Percentiles rank a stretch among this genome's conserved stretches.
Evolutionary conservation across 495 filamentous ascomycete species (phyloP).

Genomic region (Hypoxylon fuscum): DNA sequence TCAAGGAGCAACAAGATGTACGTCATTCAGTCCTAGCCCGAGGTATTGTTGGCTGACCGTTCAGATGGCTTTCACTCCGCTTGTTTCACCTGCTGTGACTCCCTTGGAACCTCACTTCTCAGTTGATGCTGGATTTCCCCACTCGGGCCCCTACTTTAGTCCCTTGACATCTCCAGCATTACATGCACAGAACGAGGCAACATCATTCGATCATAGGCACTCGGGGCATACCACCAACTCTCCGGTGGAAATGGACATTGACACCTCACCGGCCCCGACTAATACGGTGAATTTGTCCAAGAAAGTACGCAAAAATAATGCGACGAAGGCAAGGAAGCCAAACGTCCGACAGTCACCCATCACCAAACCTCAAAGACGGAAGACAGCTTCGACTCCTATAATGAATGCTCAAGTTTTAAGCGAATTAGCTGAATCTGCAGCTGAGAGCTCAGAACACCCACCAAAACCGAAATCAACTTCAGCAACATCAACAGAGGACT

Average conservation of each 20-base stretch:
- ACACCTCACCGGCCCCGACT: slow-evolving; percentile 48
- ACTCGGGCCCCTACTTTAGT: slow-evolving; percentile 91
- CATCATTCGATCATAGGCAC: slow-evolving; percentile 54
- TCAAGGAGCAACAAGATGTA: slow-evolving; percentile 84
- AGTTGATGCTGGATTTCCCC: slow-evolving; percentile 78
- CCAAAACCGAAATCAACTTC: slow-evolving; percentile 45
- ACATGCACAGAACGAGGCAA: slow-evolving; percentile 74
- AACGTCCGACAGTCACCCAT: slow-evolving; percentile 83
- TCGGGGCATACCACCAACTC: slow-evolving; percentile 51
- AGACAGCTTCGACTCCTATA: slow-evolving; percentile 62
- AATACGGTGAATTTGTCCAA: slow-evolving; percentile 53
- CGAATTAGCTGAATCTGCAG: slow-evolving; percentile 56
- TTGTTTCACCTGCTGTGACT: slow-evolving; percentile 94
- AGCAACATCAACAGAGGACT: slow-evolving; percentile 52
- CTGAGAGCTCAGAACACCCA: slow-evolving; percentile 32
- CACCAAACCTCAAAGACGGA: slow-evolving; percentile 78
- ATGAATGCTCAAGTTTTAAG: slow-evolving; percentile 64
- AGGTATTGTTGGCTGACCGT: slow-evolving; percentile 42
- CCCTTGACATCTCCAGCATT: slow-evolving; percentile 92
- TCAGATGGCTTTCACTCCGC: slow-evolving; percentile 89
- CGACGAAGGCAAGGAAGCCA: slow-evolving; percentile 57
- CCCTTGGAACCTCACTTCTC: slow-evolving; percentile 86
- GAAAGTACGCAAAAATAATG: slow-evolving; percentile 57
- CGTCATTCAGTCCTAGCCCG: slow-evolving; percentile 41
- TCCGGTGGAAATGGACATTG: slow-evolving; percentile 57